These are phyloP conservation scores for Bacidia gigantensis DNA, from an alignment of 495 filamentous ascomycete species.

Conservation along the genomic window DNA sequence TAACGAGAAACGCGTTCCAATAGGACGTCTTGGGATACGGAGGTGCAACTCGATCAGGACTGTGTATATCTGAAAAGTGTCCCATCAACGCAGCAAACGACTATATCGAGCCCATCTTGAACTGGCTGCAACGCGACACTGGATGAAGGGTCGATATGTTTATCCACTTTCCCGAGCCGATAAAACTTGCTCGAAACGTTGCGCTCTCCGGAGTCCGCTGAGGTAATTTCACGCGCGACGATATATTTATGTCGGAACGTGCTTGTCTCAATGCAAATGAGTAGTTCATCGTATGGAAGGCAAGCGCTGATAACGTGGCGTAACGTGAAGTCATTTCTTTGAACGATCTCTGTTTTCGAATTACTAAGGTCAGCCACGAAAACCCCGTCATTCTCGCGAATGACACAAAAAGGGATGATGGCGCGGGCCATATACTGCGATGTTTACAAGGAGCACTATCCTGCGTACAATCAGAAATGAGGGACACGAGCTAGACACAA, in stretches of 20 bases:
- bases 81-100: not conserved
- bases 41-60: no score
- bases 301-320: not conserved
- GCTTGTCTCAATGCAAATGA: not conserved
- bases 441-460: not conserved
- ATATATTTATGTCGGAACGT: not conserved
- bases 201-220: not conserved
- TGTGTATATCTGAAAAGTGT: not conserved
- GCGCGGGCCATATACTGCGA: conserved; percentile 2
- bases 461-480: not conserved
- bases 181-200: not conserved
- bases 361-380: not conserved
- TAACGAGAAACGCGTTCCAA: no score
- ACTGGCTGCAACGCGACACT: not conserved
- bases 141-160: not conserved
- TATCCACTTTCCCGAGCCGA: not conserved
- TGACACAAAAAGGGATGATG: not conserved
- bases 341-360: not conserved
- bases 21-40: no score
- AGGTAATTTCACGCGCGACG: not conserved
- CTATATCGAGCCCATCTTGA: not conserved
- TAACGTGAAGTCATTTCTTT: not conserved
- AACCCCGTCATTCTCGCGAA: conserved; percentile 3
- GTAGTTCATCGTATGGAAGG: not conserved
- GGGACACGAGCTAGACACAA: no score